Conservation (phyloP, 192 early-diverging fungal genomes). For the Diversispora epigaea region DNA sequence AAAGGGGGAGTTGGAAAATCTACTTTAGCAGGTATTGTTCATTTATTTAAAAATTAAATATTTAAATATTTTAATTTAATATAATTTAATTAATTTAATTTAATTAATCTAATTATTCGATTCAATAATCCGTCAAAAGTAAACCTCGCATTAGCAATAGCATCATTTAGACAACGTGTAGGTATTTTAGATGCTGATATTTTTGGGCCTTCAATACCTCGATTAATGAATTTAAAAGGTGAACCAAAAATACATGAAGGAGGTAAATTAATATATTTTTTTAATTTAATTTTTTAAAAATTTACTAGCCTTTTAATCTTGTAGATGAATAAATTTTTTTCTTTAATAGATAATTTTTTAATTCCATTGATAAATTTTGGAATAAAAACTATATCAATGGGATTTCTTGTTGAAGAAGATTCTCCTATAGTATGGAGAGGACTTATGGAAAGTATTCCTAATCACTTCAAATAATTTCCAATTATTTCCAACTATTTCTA, state of each 20-base stretch:
- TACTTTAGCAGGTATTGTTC: slow-evolving; percentile 67
- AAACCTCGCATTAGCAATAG: slow-evolving; percentile 72
- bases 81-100: background rate
- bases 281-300: background rate
- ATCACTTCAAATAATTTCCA: too few relatives aligned
- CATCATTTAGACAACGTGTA: slow-evolving; percentile 55
- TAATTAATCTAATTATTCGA: background rate
- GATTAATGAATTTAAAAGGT: slow-evolving; percentile 77
- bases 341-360: slow-evolving; percentile 43
- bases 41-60: background rate
- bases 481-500: too few relatives aligned
- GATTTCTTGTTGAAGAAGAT: slow-evolving; percentile 76
- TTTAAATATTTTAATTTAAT: background rate
- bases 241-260: slow-evolving; percentile 65
- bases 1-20: slow-evolving; percentile 94
- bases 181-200: slow-evolving; percentile 89
- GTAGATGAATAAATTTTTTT: background rate
- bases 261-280: slow-evolving; percentile 35
- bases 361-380: slow-evolving; percentile 83
- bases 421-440: slow-evolving; percentile 87
- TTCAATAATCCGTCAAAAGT: slow-evolving; percentile 44
- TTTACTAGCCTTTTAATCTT: background rate
- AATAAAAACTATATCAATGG: slow-evolving; percentile 89
- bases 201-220: slow-evolving; percentile 89
- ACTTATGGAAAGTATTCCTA: slow-evolving; percentile 64